Evolutionary conservation across 176 grass and related monocot species (phyloP), one percentile per base, ranked within the genome.

Genomic region (Neostapfia colusana): DNA sequence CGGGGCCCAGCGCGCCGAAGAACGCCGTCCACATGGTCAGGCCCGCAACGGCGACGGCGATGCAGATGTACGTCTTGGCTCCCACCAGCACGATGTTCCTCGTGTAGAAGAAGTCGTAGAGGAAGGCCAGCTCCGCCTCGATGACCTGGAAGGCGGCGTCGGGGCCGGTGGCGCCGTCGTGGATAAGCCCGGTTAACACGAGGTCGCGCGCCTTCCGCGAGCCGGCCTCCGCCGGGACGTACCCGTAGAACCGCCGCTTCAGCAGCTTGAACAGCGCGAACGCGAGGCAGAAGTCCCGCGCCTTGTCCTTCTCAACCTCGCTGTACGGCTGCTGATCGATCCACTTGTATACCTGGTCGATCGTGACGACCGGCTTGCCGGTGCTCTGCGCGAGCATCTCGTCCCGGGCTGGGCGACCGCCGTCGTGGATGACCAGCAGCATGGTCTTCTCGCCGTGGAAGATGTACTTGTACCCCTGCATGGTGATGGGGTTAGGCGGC

Each of bases 31-130:
- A 84, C 13, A 84, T 76, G 71, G 76, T 84, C 1, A 81, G 36
- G 17, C 76, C 76, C 0, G 62, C 46, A 13, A 88, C 65, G 46
- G 59, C 64, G 8, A 70, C 28, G 48, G 76, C 86, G 27, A 88
- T 76, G 76, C 4, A 70, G 76, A 88, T 58, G 76, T 84, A 88
- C 8, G 76, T 80, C 71, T 45, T 41, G 23, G 77, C 70, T 0
- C 86, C 81, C 17, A 80, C 44, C 56, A 70, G 71, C 13, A 88
- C 81, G 57, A 70, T 58, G 71, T 76, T 88, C 17, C 28, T 10
- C 46, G 76, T 76, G 81, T 88, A 88, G 81, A 88, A 76, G 76
- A 84, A 70, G 57, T 88, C 86, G 70, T 84, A 88, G 64, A 84
- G 86, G 70, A 88, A 88, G 16, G 70, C 38, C 27, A 88, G 86